A percentile compares a stretch with the other conserved stretches of the same genome.
Evolutionary conservation across 2,329 filamentous ascomycete genomes (phyloP).

Genomic region (Botryotinia convoluta): DNA sequence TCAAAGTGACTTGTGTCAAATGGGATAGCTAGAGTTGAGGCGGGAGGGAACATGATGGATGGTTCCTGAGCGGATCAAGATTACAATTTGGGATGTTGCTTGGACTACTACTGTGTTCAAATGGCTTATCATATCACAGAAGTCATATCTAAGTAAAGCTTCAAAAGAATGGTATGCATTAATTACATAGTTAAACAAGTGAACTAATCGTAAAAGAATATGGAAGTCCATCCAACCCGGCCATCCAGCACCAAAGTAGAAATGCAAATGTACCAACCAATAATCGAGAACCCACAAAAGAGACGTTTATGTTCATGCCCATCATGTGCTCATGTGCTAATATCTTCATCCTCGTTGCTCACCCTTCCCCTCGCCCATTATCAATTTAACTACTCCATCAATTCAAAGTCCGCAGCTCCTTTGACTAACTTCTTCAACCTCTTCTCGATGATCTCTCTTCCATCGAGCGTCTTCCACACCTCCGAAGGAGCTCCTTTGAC

Average conservation of each 20-base stretch:
- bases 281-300: not conserved
- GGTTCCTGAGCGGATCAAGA: not conserved
- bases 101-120: not conserved
- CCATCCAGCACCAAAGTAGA: slow-evolving; percentile 3
- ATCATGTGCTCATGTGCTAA: not conserved
- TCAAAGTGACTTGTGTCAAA: not conserved
- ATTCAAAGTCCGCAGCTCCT: slow-evolving; percentile 10
- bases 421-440: slow-evolving; percentile 67
- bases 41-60: not conserved
- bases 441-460: slow-evolving; percentile 73
- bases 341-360: not conserved
- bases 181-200: not conserved
- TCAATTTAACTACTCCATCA: not conserved
- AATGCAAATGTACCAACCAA: not conserved
- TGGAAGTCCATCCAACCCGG: slow-evolving; percentile 4
- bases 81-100: not conserved
- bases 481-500: slow-evolving; percentile 81
- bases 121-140: not conserved
- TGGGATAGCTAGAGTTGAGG: not conserved
- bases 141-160: not conserved
- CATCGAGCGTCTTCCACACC: slow-evolving; percentile 76
- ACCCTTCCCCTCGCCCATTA: not conserved
- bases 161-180: slow-evolving; percentile 1
- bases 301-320: not conserved
- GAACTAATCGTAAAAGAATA: not conserved